Percentiles rank a stretch among this genome's conserved stretches.
Conservation (phyloP, 2,329 filamentous ascomycete genomes). For the Neopestalotiopsis sp. region DNA sequence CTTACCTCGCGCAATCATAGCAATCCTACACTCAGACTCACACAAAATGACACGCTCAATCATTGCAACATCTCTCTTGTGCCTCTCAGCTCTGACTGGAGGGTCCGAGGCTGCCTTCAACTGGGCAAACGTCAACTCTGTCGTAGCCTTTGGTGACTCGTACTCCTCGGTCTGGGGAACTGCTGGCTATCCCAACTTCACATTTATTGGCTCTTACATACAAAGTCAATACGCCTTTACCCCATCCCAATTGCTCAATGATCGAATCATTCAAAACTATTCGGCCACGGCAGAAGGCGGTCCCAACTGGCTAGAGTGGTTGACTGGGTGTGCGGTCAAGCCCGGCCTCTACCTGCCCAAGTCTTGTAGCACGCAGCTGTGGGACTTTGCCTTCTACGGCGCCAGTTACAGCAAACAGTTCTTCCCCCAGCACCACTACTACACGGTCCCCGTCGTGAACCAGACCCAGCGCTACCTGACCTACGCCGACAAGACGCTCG, state of each 20-base stretch:
- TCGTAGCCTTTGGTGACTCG: conserved; percentile 49
- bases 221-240: conserved; percentile 44
- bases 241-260: conserved; percentile 43
- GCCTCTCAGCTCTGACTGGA: background rate
- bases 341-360: conserved; percentile 48
- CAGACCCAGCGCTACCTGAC: conserved; percentile 52
- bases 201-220: conserved; percentile 53
- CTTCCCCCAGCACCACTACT: conserved; percentile 56
- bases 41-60: background rate
- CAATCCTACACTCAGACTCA: background rate
- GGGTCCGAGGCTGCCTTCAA: background rate
- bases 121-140: conserved; percentile 1
- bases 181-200: conserved; percentile 50
- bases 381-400: conserved; percentile 61
- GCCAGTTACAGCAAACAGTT: conserved; percentile 50
- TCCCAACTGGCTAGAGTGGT: conserved; percentile 58
- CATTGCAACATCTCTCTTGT: background rate
- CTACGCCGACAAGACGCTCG: conserved; percentile 47
- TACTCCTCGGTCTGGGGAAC: conserved; percentile 56
- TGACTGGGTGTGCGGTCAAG: conserved; percentile 53
- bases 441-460: conserved; percentile 51
- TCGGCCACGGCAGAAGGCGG: conserved; percentile 56
- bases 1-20: background rate
- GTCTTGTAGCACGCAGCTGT: conserved; percentile 54
- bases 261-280: conserved; percentile 52